Conservation (phyloP, 352 stramenopile species). For the Globisporangium camurandrum region DNA sequence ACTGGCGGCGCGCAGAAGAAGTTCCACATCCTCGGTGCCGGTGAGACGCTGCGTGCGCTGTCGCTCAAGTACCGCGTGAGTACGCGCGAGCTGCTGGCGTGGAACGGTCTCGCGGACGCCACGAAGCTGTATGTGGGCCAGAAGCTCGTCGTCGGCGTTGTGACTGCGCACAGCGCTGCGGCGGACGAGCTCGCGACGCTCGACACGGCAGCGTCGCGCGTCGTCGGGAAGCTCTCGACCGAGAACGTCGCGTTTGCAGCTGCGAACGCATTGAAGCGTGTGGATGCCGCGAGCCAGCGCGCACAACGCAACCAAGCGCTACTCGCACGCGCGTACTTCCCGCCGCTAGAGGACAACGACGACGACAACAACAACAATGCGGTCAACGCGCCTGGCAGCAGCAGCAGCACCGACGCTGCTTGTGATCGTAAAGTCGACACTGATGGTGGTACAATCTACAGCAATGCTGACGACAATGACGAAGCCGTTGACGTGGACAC, state of each 20-base stretch:
- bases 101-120: conserved; percentile 64
- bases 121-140: conserved; percentile 70
- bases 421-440: conserved; percentile 14
- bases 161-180: conserved; percentile 23
- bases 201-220: conserved; percentile 33
- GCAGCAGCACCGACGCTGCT: no score
- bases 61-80: conserved; percentile 77
- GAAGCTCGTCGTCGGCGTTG: conserved; percentile 62
- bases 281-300: conserved; percentile 50
- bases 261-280: conserved; percentile 43
- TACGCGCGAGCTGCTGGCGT: conserved; percentile 52
- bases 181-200: conserved; percentile 54
- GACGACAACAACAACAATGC: conserved; percentile 10
- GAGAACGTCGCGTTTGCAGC: conserved; percentile 62
- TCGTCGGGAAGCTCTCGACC: conserved; percentile 52
- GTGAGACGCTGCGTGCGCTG: conserved; percentile 60
- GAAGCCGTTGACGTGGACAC: conserved; percentile 17
- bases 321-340: conserved; percentile 65
- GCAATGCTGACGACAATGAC: background rate
- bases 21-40: conserved; percentile 50
- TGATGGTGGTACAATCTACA: background rate
- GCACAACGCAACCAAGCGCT: conserved; percentile 40
- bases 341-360: conserved; percentile 19
- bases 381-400: no score
- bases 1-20: conserved; percentile 48